phyloP scores from a whole-genome alignment of 2,329 filamentous ascomycete genomes.

The Drechslerella coelobrocha region DNA sequence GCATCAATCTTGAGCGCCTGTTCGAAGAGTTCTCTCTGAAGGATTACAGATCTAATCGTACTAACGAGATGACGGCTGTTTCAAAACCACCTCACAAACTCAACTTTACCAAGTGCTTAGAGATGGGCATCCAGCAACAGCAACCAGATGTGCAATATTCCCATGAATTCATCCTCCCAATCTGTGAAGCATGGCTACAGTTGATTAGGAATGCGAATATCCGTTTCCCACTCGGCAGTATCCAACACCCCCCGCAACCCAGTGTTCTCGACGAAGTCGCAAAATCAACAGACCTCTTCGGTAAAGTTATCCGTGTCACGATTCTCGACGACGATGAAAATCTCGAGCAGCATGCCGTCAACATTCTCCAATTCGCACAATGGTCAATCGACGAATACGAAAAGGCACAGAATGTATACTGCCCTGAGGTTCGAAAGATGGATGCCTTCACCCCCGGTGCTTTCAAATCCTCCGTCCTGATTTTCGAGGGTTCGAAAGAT shows the following conservation, averaged over 20 bases:
- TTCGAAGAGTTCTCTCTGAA: too few species aligned
- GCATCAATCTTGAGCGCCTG: too few species aligned
- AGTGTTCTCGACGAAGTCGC: background rate
- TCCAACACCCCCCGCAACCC: background rate
- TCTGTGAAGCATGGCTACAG: slow-evolving; percentile 24
- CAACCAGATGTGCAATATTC: too few species aligned
- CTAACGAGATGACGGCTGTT: background rate
- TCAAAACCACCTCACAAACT: background rate
- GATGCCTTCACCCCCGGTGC: slow-evolving; percentile 9
- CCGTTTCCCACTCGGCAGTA: slow-evolving; percentile 10
- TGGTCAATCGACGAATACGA: slow-evolving; percentile 14
- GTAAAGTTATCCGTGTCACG: slow-evolving; percentile 6
- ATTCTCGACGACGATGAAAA: background rate
- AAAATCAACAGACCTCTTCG: background rate
- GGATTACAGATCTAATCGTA: too few species aligned
- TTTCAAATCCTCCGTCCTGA: background rate
- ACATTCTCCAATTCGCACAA: slow-evolving; percentile 10
- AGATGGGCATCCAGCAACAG: too few species aligned
- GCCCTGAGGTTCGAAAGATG: background rate
- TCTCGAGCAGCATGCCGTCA: background rate
- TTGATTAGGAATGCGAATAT: slow-evolving; percentile 10
- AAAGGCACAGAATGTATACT: background rate
- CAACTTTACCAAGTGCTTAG: background rate
- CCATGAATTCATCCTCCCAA: slow-evolving; percentile 9
- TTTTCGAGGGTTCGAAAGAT: slow-evolving; percentile 4